A percentile compares a stretch with the other conserved stretches of the same genome.
Conservation (phyloP, 108 stramenopile species). For the Cylindrotheca fusiformis region DNA sequence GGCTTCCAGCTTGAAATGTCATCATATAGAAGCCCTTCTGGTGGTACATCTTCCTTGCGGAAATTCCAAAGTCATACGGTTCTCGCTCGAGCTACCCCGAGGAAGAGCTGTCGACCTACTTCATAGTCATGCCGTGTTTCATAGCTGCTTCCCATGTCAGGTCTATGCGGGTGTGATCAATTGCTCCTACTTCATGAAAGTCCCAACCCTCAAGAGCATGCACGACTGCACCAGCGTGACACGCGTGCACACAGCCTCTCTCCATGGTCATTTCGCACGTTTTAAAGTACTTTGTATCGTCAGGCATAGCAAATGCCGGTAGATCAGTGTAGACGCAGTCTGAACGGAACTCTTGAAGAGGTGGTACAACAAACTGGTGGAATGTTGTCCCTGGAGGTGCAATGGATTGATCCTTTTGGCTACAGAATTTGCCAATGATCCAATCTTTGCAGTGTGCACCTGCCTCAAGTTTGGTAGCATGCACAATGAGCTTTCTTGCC, state of each 20-base stretch:
- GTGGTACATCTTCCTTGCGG: no score
- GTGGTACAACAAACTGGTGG: slow-evolving; percentile 27
- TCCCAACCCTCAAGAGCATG: slow-evolving; percentile 25
- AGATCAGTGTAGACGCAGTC: slow-evolving; percentile 29
- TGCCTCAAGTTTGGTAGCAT: slow-evolving; percentile 6
- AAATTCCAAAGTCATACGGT: no score
- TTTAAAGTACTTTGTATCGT: slow-evolving; percentile 21
- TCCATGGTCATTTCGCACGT: slow-evolving; percentile 30
- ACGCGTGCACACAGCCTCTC: slow-evolving; percentile 24
- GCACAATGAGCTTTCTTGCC: slow-evolving; percentile 3
- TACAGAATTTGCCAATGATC: slow-evolving; percentile 28
- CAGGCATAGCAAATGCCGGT: slow-evolving; percentile 19
- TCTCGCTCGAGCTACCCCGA: no score
- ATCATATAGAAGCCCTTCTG: no score
- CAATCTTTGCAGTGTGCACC: slow-evolving; percentile 16
- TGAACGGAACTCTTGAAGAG: slow-evolving; percentile 10
- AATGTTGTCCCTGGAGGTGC: slow-evolving; percentile 24
- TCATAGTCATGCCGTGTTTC: slow-evolving; percentile 19
- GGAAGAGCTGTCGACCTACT: no score
- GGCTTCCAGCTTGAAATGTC: no score
- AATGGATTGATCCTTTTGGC: slow-evolving; percentile 18
- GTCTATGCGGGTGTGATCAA: slow-evolving; percentile 17
- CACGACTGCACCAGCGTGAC: slow-evolving; percentile 27
- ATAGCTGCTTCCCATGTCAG: slow-evolving; percentile 21
- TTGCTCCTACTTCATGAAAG: slow-evolving; percentile 24